Evolutionary conservation across 2,329 filamentous ascomycete species (phyloP).

Genomic region (Ambrosiella beaveri): DNA sequence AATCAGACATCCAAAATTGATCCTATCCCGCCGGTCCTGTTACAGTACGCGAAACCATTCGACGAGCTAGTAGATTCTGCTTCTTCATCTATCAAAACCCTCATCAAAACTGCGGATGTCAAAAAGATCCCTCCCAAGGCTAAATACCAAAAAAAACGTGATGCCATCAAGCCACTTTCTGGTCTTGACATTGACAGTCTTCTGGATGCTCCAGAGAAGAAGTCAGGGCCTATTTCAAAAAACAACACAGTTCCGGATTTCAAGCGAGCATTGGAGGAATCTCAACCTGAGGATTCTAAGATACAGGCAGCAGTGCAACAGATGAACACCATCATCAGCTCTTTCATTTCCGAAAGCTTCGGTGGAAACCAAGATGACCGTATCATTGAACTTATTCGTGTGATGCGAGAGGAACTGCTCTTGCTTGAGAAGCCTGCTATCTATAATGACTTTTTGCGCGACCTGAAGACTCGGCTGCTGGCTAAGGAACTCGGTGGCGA

Average conservation of each 20-base stretch:
- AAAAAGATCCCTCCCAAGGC: conserved; percentile 79
- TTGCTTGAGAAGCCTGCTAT: conserved; percentile 56
- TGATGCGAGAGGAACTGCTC: conserved; percentile 61
- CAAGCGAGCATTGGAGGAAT: conserved; percentile 51
- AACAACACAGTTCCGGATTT: conserved; percentile 81
- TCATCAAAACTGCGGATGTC: conserved; percentile 56
- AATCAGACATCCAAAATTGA: conserved; percentile 49
- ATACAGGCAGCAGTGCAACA: conserved; percentile 55
- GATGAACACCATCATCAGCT: conserved; percentile 53
- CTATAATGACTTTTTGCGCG: conserved; percentile 58
- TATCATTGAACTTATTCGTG: conserved; percentile 57
- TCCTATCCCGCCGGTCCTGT: conserved; percentile 44
- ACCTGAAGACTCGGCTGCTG: conserved; percentile 56
- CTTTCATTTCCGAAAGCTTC: conserved; percentile 53
- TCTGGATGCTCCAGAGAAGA: conserved; percentile 24
- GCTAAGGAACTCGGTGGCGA: conserved; percentile 57
- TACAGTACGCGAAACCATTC: conserved; percentile 58
- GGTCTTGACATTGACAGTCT: conserved; percentile 75
- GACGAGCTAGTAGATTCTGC: conserved; percentile 44
- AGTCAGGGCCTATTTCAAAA: conserved; percentile 24
- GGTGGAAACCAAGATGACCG: conserved; percentile 59
- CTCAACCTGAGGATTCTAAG: conserved; percentile 40
- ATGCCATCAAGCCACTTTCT: conserved; percentile 66
- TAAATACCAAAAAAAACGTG: conserved; percentile 53
- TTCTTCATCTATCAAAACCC: conserved; percentile 37